Base-by-base conservation (phyloP, 345 rosid genomes). In the Clausena lansium region DNA sequence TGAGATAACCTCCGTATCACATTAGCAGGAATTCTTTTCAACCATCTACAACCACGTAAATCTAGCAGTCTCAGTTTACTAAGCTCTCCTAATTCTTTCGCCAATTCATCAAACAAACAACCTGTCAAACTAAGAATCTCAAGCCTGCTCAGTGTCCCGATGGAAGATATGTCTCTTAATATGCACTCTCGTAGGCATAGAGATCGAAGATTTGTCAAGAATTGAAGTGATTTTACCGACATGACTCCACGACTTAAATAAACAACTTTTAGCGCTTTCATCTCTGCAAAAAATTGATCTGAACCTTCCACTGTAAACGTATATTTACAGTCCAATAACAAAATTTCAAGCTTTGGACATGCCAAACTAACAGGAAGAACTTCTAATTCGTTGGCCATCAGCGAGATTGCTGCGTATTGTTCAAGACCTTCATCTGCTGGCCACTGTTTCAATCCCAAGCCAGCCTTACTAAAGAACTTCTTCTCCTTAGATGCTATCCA, bases 201-300 rank as follows among this genome's bases (percentile, higher is more conserved):
- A 57, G 9, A 22, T 57, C 25, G 60, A 19, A 57, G 24, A 20
- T 22, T 57, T 7, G 8, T 57, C 25, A 22, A 57, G 27, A 19
- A 22, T 22, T 20, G 24, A 57, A 57, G 60, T 57, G 60, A 57
- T 19, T 57, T 57, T 57, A 57, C 4, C 0, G 60, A 57, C 60
- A 22, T 22, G 9, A 0, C 11, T 0, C 9, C 60, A 7, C 0
- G 0, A 5, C 11, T 0, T 57, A 57, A 19, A 57, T 0, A 0
- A 57, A 20, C 25, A 57, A 57, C 25, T 57, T 57, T 57, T 0
- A 57, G 27, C 0, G 25, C 9, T 57, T 17, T 17, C 22, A 17
- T 52, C 55, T 17, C 55, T 5, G 1, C 22, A 52, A 17, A 52
- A 52, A 52, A 52, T 57, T 54, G 58, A 20, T 54, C 58, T 19